Evolutionary conservation across 768 basidiomycete species (phyloP).

Genomic region (Chiua virens): DNA sequence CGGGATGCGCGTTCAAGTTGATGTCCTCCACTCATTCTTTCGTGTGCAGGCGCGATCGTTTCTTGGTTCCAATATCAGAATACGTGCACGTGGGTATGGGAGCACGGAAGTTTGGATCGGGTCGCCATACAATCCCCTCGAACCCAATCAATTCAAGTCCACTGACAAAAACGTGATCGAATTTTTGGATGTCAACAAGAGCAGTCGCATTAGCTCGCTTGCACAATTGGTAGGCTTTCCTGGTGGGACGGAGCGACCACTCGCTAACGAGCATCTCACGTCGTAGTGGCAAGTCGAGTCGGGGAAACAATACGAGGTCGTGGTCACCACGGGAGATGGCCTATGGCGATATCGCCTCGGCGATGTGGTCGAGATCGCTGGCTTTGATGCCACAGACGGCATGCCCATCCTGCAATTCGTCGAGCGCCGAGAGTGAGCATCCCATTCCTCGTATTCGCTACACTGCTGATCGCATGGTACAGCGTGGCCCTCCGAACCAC

Average conservation of each 20-base stretch:
- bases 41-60: conserved; percentile 10
- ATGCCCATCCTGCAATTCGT: conserved; percentile 18
- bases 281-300: conserved; percentile 17
- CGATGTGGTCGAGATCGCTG: conserved; percentile 20
- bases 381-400: conserved; percentile 20
- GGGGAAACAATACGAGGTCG: conserved; percentile 16
- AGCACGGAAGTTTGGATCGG: conserved; percentile 10
- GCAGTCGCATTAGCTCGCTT: neutral
- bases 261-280: neutral
- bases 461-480: neutral
- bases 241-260: neutral
- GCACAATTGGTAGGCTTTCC: neutral
- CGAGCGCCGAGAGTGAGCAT: conserved; percentile 3
- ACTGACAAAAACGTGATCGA: conserved; percentile 1
- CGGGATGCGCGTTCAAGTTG: no score
- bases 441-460: no score
- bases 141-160: conserved; percentile 10
- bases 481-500: conserved; percentile 9
- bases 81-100: conserved; percentile 1
- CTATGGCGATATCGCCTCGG: conserved; percentile 25
- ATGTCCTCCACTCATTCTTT: neutral
- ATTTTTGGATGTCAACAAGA: conserved; percentile 13
- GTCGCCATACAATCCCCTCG: conserved; percentile 1
- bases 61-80: conserved; percentile 5
- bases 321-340: conserved; percentile 18